These are phyloP conservation scores for Boletellus ananas DNA, from an alignment of 768 basidiomycete genomes.

Conservation along the genomic window DNA sequence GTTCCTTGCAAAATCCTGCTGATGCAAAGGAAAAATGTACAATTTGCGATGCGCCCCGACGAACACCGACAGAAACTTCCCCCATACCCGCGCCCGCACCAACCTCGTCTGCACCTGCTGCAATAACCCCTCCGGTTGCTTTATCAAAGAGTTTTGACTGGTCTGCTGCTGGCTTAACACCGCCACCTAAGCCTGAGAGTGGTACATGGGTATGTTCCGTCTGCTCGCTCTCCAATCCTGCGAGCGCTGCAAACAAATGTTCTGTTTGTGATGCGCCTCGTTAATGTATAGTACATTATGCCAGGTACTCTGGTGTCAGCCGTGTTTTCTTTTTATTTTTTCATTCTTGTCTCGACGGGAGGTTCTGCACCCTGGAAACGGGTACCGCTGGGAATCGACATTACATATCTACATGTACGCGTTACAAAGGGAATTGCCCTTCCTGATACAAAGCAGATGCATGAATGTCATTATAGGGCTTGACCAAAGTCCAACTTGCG, in stretches of 20 bases:
- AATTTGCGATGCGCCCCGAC: conserved; percentile 40
- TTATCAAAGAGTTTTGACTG: conserved; percentile 33
- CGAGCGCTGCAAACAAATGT: conserved; percentile 44
- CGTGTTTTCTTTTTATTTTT: conserved; percentile 12
- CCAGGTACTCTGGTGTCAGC: background rate
- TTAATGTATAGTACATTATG: conserved; percentile 18
- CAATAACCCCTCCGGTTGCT: conserved; percentile 1
- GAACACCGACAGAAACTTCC: conserved; percentile 15
- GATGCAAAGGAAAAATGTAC: conserved; percentile 41
- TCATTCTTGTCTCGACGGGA: conserved; percentile 1
- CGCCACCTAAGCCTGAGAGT: conserved; percentile 19
- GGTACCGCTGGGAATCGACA: conserved; percentile 3
- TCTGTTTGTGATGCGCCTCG: conserved; percentile 46
- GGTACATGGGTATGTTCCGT: conserved; percentile 39
- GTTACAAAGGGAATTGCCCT: background rate
- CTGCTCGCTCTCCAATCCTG: conserved; percentile 45
- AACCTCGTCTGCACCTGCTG: background rate
- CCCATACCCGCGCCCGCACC: conserved; percentile 1
- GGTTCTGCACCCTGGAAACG: background rate
- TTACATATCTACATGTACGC: conserved; percentile 4
- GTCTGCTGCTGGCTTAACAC: conserved; percentile 35
- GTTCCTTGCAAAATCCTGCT: conserved; percentile 41
- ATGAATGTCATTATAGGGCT: conserved; percentile 13
- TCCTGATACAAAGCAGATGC: background rate
- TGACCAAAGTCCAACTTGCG: conserved; percentile 71